Base-by-base conservation (phyloP, 768 basidiomycete species). In the Russula sp. region DNA sequence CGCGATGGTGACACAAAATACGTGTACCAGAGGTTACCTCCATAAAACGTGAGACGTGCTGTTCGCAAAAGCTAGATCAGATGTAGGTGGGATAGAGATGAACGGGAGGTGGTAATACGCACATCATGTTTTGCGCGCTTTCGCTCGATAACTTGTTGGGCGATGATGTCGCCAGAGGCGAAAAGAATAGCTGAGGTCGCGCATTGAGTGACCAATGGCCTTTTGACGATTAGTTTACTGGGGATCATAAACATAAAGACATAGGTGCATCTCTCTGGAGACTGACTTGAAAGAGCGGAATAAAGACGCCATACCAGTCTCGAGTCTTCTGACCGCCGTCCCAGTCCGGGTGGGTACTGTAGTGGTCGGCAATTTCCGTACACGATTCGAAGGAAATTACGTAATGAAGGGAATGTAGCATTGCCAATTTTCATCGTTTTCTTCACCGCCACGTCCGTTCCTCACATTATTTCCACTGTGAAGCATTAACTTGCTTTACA, bases 401-500 rank as follows among this genome's bases (percentile, higher is more conserved):
- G 25, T 29, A 29, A 29, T 29, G 25, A 1, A 29, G 25, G 1
- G 25, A 29, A 3, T 29, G 25, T 29, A 29, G 25, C 25, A 29
- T 2, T 29, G 25, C 25, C 25, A 29, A 29, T 29, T 29, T 29
- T 29, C 25, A 29, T 29, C 25, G 25, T 53, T 43, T 34, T 50
- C 49, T 38, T 14, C 42, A 41, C 25, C 9, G 35, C 48, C 43
- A 41, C 22, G 32, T 29, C 48, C 50, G 35, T 32, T 29, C 25
- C 29, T 39, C 41, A 22, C 53, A 29, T 22, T 29, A 10, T 50
- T 45, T 42, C 32, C 49, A 16, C 48, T 46, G 70, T 77, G 87
- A 89, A 84, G 87, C 87, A 89, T 89, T 88, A 85, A 75, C 75
- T 89, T 89, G 87, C 86, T 87, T 89, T 82, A 76, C 65, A 75